phyloP scores from a whole-genome alignment of 768 basidiomycete species.

The Termitomyces sp. region DNA sequence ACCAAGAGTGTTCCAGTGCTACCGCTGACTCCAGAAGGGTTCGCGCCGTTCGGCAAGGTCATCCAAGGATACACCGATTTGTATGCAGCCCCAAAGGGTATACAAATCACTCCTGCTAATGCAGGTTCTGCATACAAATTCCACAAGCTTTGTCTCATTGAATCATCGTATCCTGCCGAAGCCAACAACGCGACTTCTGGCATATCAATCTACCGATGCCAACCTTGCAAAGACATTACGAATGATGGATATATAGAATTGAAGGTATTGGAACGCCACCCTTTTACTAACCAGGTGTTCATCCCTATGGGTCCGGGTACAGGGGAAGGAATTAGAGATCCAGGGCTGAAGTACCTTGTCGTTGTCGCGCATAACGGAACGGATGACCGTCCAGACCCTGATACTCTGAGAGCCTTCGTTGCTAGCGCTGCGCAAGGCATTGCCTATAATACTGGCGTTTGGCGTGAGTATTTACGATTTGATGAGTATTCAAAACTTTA shows the following conservation, averaged over 20 bases:
- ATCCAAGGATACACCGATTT: conserved; percentile 81
- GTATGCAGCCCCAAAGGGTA: conserved; percentile 61
- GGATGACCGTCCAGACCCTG: conserved; percentile 75
- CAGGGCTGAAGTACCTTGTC: conserved; percentile 67
- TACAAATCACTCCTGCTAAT: conserved; percentile 80
- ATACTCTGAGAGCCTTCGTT: conserved; percentile 76
- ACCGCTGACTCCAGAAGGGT: conserved; percentile 81
- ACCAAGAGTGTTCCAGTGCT: conserved; percentile 46
- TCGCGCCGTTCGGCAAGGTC: conserved; percentile 86
- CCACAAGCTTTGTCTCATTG: conserved; percentile 81
- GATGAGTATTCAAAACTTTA: conserved; percentile 7
- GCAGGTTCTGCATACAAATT: conserved; percentile 90
- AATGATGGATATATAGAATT: conserved; percentile 53
- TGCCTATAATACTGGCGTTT: conserved; percentile 76
- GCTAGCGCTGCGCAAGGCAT: conserved; percentile 83
- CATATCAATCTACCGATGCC: conserved; percentile 83
- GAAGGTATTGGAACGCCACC: conserved; percentile 83
- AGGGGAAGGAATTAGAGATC: conserved; percentile 45
- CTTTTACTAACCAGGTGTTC: conserved; percentile 88
- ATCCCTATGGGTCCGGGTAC: conserved; percentile 81
- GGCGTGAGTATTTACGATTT: conserved; percentile 66
- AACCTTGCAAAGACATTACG: conserved; percentile 44
- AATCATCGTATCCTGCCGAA: conserved; percentile 59
- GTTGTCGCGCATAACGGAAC: conserved; percentile 79
- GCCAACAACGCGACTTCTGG: conserved; percentile 56